These are phyloP conservation scores for Phlyctochytrium bullatum DNA, from an alignment of 192 early-diverging fungal species.

Conservation along the genomic window DNA sequence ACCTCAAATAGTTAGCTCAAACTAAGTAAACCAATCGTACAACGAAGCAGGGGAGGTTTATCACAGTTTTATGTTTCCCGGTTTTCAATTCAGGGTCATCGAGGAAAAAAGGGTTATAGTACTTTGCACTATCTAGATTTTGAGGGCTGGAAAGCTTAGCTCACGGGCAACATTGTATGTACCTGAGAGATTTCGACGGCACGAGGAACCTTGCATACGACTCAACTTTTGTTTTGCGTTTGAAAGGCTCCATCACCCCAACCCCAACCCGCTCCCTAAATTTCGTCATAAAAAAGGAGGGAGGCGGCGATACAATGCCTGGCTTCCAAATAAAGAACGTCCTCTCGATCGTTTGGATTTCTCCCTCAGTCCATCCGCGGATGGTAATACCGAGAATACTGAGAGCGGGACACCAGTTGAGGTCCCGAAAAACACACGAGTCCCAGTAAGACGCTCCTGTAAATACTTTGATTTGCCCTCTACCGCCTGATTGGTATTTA, in stretches of 20 bases:
- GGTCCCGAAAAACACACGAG: not conserved
- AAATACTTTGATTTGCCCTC: not conserved
- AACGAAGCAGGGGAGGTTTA: constrained; percentile 79
- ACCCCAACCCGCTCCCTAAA: constrained; percentile 25
- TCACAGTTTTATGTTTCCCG: constrained; percentile 73
- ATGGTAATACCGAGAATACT: constrained; percentile 36
- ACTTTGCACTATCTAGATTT: constrained; percentile 6
- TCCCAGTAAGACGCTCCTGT: not conserved
- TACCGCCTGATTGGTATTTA: not conserved
- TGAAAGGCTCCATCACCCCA: constrained; percentile 19
- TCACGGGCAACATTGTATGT: too few relatives aligned
- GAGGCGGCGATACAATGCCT: too few relatives aligned
- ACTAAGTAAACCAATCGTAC: constrained; percentile 35
- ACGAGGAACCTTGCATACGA: constrained; percentile 11
- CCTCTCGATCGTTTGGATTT: constrained; percentile 23
- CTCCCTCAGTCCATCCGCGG: constrained; percentile 22
- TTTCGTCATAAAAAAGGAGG: not conserved
- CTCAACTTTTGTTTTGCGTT: constrained; percentile 38
- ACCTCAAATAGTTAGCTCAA: constrained; percentile 42
- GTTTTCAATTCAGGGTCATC: constrained; percentile 86
- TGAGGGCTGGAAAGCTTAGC: constrained; percentile 20
- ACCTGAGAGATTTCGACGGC: constrained; percentile 17
- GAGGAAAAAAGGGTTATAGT: constrained; percentile 80
- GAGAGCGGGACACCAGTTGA: constrained; percentile 26
- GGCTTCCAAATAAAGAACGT: constrained; percentile 28